Percentiles rank a stretch among this genome's conserved stretches.
Conservation (phyloP, 2,329 filamentous ascomycete genomes). For the Sordariomycetes sp. region DNA sequence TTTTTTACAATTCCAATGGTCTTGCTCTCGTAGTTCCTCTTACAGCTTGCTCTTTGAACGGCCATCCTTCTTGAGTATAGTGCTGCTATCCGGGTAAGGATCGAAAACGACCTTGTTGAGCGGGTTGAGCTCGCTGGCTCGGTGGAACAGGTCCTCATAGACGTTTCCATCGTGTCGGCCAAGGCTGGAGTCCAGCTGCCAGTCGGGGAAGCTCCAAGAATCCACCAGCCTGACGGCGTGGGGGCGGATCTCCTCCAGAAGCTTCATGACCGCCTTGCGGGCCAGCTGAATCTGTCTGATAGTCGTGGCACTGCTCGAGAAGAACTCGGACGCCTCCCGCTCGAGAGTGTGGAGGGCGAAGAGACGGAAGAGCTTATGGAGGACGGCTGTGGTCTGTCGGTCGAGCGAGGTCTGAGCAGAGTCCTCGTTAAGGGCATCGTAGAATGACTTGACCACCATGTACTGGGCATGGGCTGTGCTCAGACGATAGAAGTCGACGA, state of each 20-base stretch:
- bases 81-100: constrained; percentile 49
- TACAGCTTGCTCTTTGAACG: constrained; percentile 40
- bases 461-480: constrained; percentile 70
- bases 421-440: constrained; percentile 30
- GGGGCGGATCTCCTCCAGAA: constrained; percentile 63
- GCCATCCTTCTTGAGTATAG: constrained; percentile 52
- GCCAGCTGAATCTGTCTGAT: constrained; percentile 65
- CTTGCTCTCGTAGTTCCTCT: too few relatives aligned
- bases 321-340: constrained; percentile 63
- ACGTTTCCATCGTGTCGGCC: constrained; percentile 66
- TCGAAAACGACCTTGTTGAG: constrained; percentile 65
- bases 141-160: constrained; percentile 67
- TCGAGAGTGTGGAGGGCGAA: constrained; percentile 57
- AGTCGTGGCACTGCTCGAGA: constrained; percentile 58
- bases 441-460: constrained; percentile 69
- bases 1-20: too few relatives aligned
- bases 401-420: constrained; percentile 45
- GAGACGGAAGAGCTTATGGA: constrained; percentile 76
- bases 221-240: constrained; percentile 66
- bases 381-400: constrained; percentile 42
- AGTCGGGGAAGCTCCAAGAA: constrained; percentile 69
- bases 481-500: constrained; percentile 71
- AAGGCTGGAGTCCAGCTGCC: constrained; percentile 64
- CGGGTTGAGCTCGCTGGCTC: constrained; percentile 64
- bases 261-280: constrained; percentile 56